phyloP scores from a whole-genome alignment of 2,329 filamentous ascomycete genomes.

The Fusarium sp. region DNA sequence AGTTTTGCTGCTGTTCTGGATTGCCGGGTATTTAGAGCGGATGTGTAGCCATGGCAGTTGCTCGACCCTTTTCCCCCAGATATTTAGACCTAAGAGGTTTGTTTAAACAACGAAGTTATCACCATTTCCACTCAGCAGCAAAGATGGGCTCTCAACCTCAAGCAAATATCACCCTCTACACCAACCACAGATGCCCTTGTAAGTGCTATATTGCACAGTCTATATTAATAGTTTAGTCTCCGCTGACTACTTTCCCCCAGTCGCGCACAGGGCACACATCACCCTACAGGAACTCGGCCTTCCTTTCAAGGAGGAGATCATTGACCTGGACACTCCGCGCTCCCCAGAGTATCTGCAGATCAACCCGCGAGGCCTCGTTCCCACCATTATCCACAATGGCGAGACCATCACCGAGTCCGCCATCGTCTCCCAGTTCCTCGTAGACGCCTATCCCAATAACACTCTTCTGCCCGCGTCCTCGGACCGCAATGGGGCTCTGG shows the following conservation, averaged over 20 bases:
- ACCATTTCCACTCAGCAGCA: slow-evolving; percentile 8
- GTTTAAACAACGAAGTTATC: background rate
- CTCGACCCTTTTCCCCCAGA: background rate
- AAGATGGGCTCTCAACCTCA: slow-evolving; percentile 40
- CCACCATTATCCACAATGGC: slow-evolving; percentile 74
- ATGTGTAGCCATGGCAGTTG: background rate
- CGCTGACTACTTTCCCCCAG: slow-evolving; percentile 49
- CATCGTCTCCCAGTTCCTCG: slow-evolving; percentile 79
- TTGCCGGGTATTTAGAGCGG: background rate
- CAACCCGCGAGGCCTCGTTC: slow-evolving; percentile 85
- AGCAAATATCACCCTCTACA: slow-evolving; percentile 73
- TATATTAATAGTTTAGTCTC: slow-evolving; percentile 2
- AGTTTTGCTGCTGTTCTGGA: background rate
- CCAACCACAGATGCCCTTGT: slow-evolving; percentile 77
- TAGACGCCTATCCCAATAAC: slow-evolving; percentile 76
- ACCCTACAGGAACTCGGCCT: slow-evolving; percentile 75
- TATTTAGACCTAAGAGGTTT: background rate
- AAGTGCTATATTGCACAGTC: slow-evolving; percentile 19
- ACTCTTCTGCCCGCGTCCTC: slow-evolving; percentile 71
- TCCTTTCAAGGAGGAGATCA: slow-evolving; percentile 77
- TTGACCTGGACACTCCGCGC: slow-evolving; percentile 77
- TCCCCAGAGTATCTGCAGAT: slow-evolving; percentile 80
- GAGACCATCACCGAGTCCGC: slow-evolving; percentile 80
- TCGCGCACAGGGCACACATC: slow-evolving; percentile 81
- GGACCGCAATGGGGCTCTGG: slow-evolving; percentile 67